A percentile compares a stretch with the other conserved stretches of the same genome.
Conservation (phyloP, 1,284 basidiomycete genomes). For the Salmacisia buchloeana region DNA sequence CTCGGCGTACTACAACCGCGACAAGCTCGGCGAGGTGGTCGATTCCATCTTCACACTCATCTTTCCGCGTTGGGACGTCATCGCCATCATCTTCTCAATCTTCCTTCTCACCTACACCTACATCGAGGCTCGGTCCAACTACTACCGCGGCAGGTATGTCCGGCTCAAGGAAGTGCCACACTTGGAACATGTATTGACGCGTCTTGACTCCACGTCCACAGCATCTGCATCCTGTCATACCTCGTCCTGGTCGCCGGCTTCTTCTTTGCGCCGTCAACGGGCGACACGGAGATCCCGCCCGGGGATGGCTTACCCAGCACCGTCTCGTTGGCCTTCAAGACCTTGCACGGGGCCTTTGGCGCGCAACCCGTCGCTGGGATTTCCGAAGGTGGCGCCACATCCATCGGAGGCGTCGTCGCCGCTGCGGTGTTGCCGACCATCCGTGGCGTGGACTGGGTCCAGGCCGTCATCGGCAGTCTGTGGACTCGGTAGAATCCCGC, state of each 20-base stretch:
- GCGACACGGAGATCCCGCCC: constrained; percentile 35
- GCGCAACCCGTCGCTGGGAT: constrained; percentile 9
- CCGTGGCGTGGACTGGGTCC: constrained; percentile 13
- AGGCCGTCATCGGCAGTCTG: constrained; percentile 20
- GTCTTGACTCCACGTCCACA: no score
- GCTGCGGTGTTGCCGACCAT: constrained; percentile 14
- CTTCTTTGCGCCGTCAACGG: constrained; percentile 44
- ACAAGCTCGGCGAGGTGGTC: constrained; percentile 15
- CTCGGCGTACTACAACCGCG: constrained; percentile 77
- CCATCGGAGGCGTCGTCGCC: background rate
- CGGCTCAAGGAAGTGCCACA: no score
- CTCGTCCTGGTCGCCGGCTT: constrained; percentile 46
- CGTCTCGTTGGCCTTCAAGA: constrained; percentile 7
- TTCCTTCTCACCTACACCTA: constrained; percentile 99
- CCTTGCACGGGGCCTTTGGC: constrained; percentile 24
- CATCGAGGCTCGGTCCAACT: constrained; percentile 95
- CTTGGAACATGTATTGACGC: no score
- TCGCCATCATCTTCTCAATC: constrained; percentile 70
- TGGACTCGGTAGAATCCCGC: constrained; percentile 18
- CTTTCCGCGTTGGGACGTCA: constrained; percentile 97
- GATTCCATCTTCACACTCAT: constrained; percentile 59
- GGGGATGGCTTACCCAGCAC: constrained; percentile 9
- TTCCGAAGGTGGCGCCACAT: constrained; percentile 8
- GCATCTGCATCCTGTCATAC: constrained; percentile 43
- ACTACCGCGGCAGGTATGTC: constrained; percentile 53